phyloP scores from a whole-genome alignment of 1,284 basidiomycete species.

The Clitocybe nebularis region DNA sequence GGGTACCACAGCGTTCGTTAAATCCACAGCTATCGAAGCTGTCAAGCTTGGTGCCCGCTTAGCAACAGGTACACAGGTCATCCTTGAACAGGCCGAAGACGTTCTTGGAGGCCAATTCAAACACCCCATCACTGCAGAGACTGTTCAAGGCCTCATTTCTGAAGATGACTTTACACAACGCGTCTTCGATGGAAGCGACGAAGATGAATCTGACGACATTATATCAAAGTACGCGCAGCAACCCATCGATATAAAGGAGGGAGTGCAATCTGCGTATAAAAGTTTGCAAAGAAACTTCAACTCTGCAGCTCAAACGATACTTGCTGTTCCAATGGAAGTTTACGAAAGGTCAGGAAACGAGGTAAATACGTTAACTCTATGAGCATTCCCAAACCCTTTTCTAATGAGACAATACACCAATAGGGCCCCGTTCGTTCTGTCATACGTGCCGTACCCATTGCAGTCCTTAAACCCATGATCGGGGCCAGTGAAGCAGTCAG shows the following conservation, averaged over 20 bases:
- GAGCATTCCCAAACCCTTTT: constrained; percentile 3
- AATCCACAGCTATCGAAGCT: constrained; percentile 91
- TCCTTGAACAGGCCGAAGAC: constrained; percentile 93
- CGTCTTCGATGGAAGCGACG: constrained; percentile 36
- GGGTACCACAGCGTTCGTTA: constrained; percentile 88
- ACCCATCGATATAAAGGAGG: constrained; percentile 80
- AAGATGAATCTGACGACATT: constrained; percentile 46
- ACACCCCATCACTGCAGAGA: constrained; percentile 62
- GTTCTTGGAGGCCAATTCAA: constrained; percentile 81
- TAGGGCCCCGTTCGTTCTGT: constrained; percentile 92
- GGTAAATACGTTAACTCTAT: too few species aligned
- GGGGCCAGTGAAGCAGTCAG: constrained; percentile 94
- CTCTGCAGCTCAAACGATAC: constrained; percentile 94
- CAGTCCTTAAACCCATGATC: constrained; percentile 94
- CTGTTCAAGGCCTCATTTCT: constrained; percentile 42
- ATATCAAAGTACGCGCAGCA: constrained; percentile 92
- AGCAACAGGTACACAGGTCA: constrained; percentile 96
- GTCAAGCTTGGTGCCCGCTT: constrained; percentile 92
- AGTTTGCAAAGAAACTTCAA: constrained; percentile 83
- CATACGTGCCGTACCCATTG: constrained; percentile 94
- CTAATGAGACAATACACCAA: too few species aligned
- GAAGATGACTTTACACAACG: constrained; percentile 20
- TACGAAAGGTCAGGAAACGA: constrained; percentile 90
- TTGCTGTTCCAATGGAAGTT: constrained; percentile 98
- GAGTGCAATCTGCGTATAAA: constrained; percentile 86